A percentile compares a stretch with the other conserved stretches of the same genome.
Evolutionary conservation across 164 flowering plant species (phyloP).

Genomic region (Kingdonia uniflora): DNA sequence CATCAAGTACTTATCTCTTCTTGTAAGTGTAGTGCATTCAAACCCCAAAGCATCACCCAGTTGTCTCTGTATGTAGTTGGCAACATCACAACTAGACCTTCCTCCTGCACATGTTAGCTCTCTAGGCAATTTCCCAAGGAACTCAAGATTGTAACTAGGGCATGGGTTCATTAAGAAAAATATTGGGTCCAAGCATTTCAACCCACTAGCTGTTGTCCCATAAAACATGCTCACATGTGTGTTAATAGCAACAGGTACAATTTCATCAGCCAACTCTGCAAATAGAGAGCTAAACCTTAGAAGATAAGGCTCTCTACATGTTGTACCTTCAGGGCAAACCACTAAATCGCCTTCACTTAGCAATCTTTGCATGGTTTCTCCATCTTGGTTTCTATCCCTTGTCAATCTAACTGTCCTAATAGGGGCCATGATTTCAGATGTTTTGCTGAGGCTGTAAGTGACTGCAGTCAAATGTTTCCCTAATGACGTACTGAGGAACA

Average conservation of each 20-base stretch:
- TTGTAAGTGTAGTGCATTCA: constrained; percentile 71
- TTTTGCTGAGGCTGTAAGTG: constrained; percentile 76
- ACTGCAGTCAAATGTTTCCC: constrained; percentile 54
- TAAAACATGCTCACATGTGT: constrained; percentile 66
- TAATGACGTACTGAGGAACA: constrained; percentile 34
- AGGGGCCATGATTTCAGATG: constrained; percentile 62
- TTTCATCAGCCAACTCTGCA: constrained; percentile 69
- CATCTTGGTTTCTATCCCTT: constrained; percentile 50
- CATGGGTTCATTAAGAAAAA: constrained; percentile 85
- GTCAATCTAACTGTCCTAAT: constrained; percentile 63
- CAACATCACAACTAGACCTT: constrained; percentile 55
- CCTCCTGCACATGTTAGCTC: constrained; percentile 62
- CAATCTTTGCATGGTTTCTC: constrained; percentile 45
- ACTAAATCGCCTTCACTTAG: constrained; percentile 67
- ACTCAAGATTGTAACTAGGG: constrained; percentile 38
- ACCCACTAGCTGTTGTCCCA: constrained; percentile 81
- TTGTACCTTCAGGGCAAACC: constrained; percentile 94
- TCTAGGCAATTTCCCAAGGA: constrained; percentile 48
- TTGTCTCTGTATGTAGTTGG: constrained; percentile 50
- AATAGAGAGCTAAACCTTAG: constrained; percentile 75
- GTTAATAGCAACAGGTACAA: constrained; percentile 74
- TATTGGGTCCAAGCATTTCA: constrained; percentile 69
- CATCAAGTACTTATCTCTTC: constrained; percentile 87
- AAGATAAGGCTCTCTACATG: constrained; percentile 85
- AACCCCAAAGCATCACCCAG: constrained; percentile 68